Conservation (phyloP, 116 monocot genomes). For the Posidonia oceanica region DNA sequence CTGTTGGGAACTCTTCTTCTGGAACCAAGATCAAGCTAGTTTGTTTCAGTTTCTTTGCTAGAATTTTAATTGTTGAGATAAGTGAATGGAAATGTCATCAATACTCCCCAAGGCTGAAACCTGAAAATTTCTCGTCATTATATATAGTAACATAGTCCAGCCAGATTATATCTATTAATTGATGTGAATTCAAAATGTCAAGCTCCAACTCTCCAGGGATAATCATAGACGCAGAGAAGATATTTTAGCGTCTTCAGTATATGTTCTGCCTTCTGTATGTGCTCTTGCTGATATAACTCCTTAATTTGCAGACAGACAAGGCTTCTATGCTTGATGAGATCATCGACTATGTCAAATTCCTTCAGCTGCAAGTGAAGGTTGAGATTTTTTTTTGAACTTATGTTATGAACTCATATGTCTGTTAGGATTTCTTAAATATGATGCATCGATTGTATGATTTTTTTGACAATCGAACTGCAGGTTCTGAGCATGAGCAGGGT, state of each 20-base stretch:
- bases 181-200: no score
- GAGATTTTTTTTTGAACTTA: constrained; percentile 1
- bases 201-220: no score
- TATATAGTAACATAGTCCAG: neutral
- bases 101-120: neutral
- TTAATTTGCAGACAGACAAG: constrained; percentile 69
- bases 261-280: no score
- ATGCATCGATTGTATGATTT: neutral
- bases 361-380: constrained; percentile 95
- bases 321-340: constrained; percentile 96
- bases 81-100: no score
- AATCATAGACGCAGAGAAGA: no score
- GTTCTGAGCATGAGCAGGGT: constrained; percentile 94
- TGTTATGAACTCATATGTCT: neutral
- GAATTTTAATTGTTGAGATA: no score
- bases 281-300: neutral
- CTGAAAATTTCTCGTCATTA: neutral
- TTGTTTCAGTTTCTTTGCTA: no score
- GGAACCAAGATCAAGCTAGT: no score
- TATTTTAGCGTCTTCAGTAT: no score
- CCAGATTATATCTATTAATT: no score
- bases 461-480: constrained; percentile 20
- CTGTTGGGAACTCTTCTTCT: no score
- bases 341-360: constrained; percentile 92
- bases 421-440: neutral